Conservation (phyloP, 371 early-diverging fungal genomes). For the Parasitella parasitica region DNA sequence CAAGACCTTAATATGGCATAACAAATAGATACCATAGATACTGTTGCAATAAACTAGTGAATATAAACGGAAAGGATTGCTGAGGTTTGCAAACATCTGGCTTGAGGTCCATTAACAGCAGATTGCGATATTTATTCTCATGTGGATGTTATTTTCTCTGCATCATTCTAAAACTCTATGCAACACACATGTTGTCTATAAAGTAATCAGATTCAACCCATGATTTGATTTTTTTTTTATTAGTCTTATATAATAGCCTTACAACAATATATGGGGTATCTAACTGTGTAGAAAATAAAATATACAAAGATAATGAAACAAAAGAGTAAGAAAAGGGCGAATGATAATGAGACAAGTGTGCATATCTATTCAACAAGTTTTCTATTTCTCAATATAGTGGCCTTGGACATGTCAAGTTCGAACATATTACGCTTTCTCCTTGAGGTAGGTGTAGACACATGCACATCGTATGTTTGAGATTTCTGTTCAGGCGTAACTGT, state of each 20-base stretch:
- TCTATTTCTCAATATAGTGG: constrained; percentile 51
- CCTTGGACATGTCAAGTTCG: constrained; percentile 50
- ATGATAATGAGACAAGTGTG: too few relatives aligned
- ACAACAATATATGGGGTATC: background rate
- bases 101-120: too few relatives aligned
- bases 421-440: constrained; percentile 44
- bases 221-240: background rate
- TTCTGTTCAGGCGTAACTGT: constrained; percentile 11
- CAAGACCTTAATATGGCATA: constrained; percentile 84
- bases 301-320: background rate
- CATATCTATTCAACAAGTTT: background rate
- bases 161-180: too few relatives aligned
- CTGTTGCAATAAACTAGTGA: background rate
- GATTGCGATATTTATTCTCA: too few relatives aligned
- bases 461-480: background rate
- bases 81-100: too few relatives aligned
- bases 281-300: background rate
- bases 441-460: constrained; percentile 24
- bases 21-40: constrained; percentile 59
- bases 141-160: too few relatives aligned
- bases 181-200: too few relatives aligned
- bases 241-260: background rate
- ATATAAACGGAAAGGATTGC: too few relatives aligned
- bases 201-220: background rate
- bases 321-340: background rate